Evolutionary conservation across 306 rosid genomes (phyloP), one percentile per base, ranked within the genome.

Genomic region (Medicago lupulina): DNA sequence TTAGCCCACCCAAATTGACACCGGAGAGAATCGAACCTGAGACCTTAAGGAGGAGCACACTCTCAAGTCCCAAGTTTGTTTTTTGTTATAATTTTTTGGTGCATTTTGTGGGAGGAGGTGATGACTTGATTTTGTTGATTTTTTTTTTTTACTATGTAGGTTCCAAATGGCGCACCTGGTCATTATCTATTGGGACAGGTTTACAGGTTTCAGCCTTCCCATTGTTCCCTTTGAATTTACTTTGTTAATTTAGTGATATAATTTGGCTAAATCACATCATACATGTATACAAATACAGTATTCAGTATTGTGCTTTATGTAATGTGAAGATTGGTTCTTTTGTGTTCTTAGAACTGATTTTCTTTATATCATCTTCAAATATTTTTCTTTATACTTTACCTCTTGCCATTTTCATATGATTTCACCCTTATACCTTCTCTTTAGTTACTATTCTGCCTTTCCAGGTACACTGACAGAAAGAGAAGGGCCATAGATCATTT

Each of bases 101-200:
- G 39, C 50, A 55, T 65, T 81, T 60, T 47, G 28, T 58, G 36
- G 76, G 12, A 74, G 57, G 68, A 73, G 80, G 78, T 67, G 70
- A 83, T 83, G 65, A 76, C 66, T 79, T 59, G 28, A 41, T 58
- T 57, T 79, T 70, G 53, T 62, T 69, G 65, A 13, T 67, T 73
- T 67, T 80, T 73, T 67, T 80, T 73, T 79, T 49, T 25, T 28
- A 28, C 72, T 76, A 2, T 82, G 81, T 85, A 95, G 98, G 88
- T 95, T 85, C 97, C 98, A 66, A 95, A 95, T 70, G 98, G 97
- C 17, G 97, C 97, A 67, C 89, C 98, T 49, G 98, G 98, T 80
- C 97, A 95, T 85, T 95, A 88, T 89, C 93, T 95, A 25, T 87
- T 95, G 34, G 98, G 98, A 81, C 90, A 90, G 75, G 77, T 95